Conservation (phyloP, 1,284 basidiomycete species). For the Ceratobasidium sp. region DNA sequence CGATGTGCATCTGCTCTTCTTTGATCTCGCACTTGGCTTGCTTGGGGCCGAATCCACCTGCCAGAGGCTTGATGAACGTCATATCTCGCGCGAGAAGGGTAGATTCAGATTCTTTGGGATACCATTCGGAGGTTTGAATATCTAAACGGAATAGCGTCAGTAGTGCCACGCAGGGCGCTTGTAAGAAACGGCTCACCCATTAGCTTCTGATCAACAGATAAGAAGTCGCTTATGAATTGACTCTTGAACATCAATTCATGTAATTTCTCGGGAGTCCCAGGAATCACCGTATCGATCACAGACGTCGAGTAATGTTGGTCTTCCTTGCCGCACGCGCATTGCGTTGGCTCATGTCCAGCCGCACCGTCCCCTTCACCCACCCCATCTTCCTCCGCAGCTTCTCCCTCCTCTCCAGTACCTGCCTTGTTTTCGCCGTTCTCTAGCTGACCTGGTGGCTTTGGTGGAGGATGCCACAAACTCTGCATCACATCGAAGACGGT, state of each 20-base stretch:
- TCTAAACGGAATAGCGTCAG: constrained; percentile 60
- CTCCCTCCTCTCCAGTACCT: constrained; percentile 42
- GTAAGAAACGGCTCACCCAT: constrained; percentile 66
- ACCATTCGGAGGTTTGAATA: constrained; percentile 92
- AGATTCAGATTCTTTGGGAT: constrained; percentile 68
- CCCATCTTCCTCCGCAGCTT: not conserved
- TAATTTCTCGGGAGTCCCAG: constrained; percentile 92
- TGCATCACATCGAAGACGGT: constrained; percentile 95
- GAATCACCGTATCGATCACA: constrained; percentile 81
- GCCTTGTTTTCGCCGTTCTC: constrained; percentile 48
- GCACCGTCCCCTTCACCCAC: not conserved
- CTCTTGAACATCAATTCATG: constrained; percentile 96
- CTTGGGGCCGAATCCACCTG: constrained; percentile 88
- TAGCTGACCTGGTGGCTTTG: constrained; percentile 40
- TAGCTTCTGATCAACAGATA: constrained; percentile 89
- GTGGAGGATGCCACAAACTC: constrained; percentile 53
- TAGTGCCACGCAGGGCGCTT: not conserved
- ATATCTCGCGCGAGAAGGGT: constrained; percentile 85
- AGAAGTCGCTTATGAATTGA: constrained; percentile 94
- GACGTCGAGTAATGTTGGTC: constrained; percentile 78
- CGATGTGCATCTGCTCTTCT: constrained; percentile 83
- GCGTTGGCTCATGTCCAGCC: constrained; percentile 58
- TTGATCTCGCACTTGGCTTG: constrained; percentile 93
- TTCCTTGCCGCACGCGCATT: constrained; percentile 77
- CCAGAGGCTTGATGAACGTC: constrained; percentile 95